Conservation (phyloP, 495 filamentous ascomycete genomes). For the Haplographium delicatum region DNA sequence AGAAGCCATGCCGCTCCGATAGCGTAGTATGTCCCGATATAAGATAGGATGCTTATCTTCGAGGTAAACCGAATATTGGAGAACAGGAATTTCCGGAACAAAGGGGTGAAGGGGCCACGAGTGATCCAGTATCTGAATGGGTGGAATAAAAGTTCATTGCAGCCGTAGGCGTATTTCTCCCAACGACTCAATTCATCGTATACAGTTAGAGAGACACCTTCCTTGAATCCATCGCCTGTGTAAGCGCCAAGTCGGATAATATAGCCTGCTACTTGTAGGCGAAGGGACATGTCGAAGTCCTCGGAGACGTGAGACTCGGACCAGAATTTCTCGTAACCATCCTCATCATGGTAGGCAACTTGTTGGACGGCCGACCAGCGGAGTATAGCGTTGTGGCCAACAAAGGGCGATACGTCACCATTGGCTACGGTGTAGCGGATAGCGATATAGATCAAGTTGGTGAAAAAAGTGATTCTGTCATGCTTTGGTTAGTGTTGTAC, state of each 20-base stretch:
- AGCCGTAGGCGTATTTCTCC: slow-evolving; percentile 77
- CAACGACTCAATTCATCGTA: slow-evolving; percentile 71
- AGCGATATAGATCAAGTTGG: slow-evolving; percentile 64
- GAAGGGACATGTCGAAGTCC: slow-evolving; percentile 71
- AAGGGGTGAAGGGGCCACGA: slow-evolving; percentile 57
- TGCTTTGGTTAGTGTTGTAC: too few species aligned
- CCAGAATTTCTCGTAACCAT: slow-evolving; percentile 64
- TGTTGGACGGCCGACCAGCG: slow-evolving; percentile 66
- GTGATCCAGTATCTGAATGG: slow-evolving; percentile 47
- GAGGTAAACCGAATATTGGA: slow-evolving; percentile 56
- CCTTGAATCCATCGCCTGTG: slow-evolving; percentile 61
- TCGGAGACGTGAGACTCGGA: slow-evolving; percentile 68
- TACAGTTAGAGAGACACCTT: slow-evolving; percentile 69
- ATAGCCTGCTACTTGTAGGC: slow-evolving; percentile 59
- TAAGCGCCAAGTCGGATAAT: slow-evolving; percentile 59
- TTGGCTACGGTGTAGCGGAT: slow-evolving; percentile 62
- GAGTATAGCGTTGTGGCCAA: slow-evolving; percentile 66
- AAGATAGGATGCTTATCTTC: slow-evolving; percentile 67
- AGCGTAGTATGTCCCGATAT: slow-evolving; percentile 74
- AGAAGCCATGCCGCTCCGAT: slow-evolving; percentile 62
- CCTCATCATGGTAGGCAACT: slow-evolving; percentile 44
- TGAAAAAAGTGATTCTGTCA: slow-evolving; percentile 65
- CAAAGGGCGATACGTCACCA: slow-evolving; percentile 64
- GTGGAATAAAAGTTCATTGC: slow-evolving; percentile 61
- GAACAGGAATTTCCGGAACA: slow-evolving; percentile 55